Evolutionary conservation across 2,329 filamentous ascomycete genomes (phyloP).

Genomic region (Sporothrix sp.): DNA sequence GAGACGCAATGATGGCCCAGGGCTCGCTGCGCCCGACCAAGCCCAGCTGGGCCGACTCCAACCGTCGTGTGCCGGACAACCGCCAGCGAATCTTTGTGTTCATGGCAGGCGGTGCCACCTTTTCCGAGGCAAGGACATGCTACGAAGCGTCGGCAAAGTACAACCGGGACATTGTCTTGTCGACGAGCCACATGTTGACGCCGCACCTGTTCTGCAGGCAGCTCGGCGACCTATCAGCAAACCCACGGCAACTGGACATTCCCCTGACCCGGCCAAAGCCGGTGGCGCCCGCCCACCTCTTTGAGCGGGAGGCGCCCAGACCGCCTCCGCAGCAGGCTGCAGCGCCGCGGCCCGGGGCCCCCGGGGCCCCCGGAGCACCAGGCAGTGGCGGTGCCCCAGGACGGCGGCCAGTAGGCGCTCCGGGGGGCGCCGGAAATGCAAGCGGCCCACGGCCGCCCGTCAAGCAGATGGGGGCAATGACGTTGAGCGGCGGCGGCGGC

Average conservation of each 20-base stretch:
- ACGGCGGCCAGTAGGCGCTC: constrained; percentile 7
- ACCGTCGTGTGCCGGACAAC: constrained; percentile 65
- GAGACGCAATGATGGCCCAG: constrained; percentile 48
- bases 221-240: constrained; percentile 65
- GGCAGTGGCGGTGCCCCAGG: background rate
- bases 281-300: constrained; percentile 77
- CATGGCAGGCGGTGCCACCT: constrained; percentile 90
- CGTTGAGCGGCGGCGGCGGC: constrained; percentile 28
- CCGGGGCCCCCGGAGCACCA: constrained; percentile 13
- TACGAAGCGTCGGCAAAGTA: constrained; percentile 71
- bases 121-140: constrained; percentile 78
- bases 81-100: constrained; percentile 87
- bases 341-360: constrained; percentile 2
- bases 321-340: constrained; percentile 33
- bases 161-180: constrained; percentile 75
- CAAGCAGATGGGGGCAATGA: constrained; percentile 47
- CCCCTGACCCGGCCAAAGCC: constrained; percentile 71
- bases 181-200: constrained; percentile 86
- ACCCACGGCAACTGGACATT: constrained; percentile 66
- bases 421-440: constrained; percentile 26
- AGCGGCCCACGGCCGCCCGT: constrained; percentile 37
- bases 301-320: constrained; percentile 57
- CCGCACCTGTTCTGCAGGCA: constrained; percentile 76
- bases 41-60: constrained; percentile 86
- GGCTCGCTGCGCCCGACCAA: constrained; percentile 83